A percentile compares a stretch with the other conserved stretches of the same genome.
Evolutionary conservation across 2,329 filamentous ascomycete genomes (phyloP).

Genomic region (Plenodomus lindquistii): DNA sequence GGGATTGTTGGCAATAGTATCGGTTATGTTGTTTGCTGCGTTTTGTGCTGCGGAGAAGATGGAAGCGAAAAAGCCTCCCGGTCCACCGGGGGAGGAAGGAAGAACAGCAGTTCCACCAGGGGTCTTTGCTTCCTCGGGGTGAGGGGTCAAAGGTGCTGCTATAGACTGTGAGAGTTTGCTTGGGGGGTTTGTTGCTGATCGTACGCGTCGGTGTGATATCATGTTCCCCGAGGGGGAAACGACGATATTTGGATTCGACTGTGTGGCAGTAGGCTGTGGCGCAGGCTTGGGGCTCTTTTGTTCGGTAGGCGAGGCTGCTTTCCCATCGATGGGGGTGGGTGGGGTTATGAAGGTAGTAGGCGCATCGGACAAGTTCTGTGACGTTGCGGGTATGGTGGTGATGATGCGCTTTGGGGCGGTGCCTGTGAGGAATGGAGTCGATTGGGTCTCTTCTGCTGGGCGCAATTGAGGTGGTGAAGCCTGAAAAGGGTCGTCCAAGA

Average conservation of each 20-base stretch:
- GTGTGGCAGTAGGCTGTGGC: conserved; percentile 35
- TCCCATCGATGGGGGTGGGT: conserved; percentile 62
- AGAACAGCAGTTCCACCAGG: conserved; percentile 57
- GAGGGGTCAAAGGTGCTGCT: conserved; percentile 70
- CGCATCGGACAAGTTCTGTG: conserved; percentile 47
- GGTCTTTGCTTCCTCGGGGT: conserved; percentile 69
- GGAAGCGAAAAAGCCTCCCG: conserved; percentile 80
- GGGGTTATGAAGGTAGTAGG: conserved; percentile 66
- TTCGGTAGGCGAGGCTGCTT: conserved; percentile 39
- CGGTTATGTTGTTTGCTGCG: conserved; percentile 76
- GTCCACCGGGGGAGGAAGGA: conserved; percentile 52
- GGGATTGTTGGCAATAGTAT: conserved; percentile 70
- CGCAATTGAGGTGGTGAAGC: conserved; percentile 38
- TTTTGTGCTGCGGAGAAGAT: conserved; percentile 93
- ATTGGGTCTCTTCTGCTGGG: conserved; percentile 36
- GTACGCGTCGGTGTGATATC: conserved; percentile 70
- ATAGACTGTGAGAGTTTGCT: conserved; percentile 85
- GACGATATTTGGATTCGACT: conserved; percentile 56
- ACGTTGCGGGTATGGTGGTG: conserved; percentile 48
- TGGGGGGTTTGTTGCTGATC: conserved; percentile 63
- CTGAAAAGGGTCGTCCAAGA: conserved; percentile 33
- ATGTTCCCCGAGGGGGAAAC: conserved; percentile 69
- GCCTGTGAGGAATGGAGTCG: conserved; percentile 28
- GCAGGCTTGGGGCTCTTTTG: conserved; percentile 27
- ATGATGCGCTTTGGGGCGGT: conserved; percentile 40